Conservation (phyloP, 352 stramenopile species). For the Phytophthora agathidicida region DNA sequence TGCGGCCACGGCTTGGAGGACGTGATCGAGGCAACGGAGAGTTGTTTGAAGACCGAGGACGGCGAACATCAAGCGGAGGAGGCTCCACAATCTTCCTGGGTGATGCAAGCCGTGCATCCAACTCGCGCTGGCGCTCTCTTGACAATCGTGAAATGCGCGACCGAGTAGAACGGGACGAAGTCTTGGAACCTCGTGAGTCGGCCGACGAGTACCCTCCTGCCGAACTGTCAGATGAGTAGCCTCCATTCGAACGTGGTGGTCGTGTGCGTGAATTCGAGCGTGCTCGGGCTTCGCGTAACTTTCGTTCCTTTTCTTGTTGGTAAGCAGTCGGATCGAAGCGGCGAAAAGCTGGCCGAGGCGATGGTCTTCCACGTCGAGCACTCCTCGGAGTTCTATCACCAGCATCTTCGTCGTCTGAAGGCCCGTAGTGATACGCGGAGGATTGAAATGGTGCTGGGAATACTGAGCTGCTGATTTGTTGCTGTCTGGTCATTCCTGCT, state of each 20-base stretch:
- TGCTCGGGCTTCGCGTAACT: conserved; percentile 47
- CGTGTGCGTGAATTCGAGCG: conserved; percentile 36
- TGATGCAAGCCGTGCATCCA: conserved; percentile 60
- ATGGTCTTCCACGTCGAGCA: conserved; percentile 12
- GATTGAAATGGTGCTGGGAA: conserved; percentile 32
- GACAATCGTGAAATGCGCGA: conserved; percentile 45
- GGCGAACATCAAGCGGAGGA: conserved; percentile 17
- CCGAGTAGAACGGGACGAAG: conserved; percentile 48
- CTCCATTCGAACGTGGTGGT: conserved; percentile 27
- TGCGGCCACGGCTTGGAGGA: conserved; percentile 29
- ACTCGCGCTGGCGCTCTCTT: conserved; percentile 60
- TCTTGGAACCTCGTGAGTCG: conserved; percentile 55
- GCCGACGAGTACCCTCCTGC: conserved; percentile 71
- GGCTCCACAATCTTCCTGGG: conserved; percentile 43
- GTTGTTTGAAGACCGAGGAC: conserved; percentile 19
- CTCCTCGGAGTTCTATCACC: conserved; percentile 5
- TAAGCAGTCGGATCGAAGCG: conserved; percentile 87
- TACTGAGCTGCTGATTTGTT: conserved; percentile 11
- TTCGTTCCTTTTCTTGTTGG: conserved; percentile 73
- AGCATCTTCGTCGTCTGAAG: conserved; percentile 40
- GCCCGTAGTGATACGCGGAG: conserved; percentile 28
- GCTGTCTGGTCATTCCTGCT: neutral
- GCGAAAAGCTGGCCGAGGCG: conserved; percentile 44
- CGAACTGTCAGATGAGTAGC: conserved; percentile 74
- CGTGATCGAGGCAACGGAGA: conserved; percentile 32